Evolutionary conservation across 768 basidiomycete species (phyloP), one percentile per base, ranked within the genome.

Genomic region (Galerina sulciceps): DNA sequence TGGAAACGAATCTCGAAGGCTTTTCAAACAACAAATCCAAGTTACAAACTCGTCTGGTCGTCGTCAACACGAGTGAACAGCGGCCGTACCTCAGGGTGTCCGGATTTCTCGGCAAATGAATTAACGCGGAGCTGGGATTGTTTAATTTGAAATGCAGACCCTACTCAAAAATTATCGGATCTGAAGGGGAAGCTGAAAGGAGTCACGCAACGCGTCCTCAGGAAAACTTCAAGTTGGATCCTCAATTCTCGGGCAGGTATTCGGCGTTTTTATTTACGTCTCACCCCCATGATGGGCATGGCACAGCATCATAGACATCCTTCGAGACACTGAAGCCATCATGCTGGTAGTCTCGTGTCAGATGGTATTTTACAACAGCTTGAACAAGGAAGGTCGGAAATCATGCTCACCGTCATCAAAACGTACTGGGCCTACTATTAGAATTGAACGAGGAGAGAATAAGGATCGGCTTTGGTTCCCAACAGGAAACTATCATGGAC

Each of bases 111-210:
- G 64, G 60, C 45, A 56, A 50, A 44, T 60, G 45, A 55, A 66
- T 67, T 65, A 60, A 58, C 48, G 62, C 66, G 62, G 66, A 63
- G 61, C 60, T 63, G 60, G 44, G 59, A 63, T 57, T 61, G 58
- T 56, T 57, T 18, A 44, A 64, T 64, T 61, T 60, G 45, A 62
- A 64, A 59, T 56, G 48, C 45, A 54, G 54, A 57, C 56, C 60
- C 55, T 57, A 53, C 55, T 56, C 53, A 59, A 64, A 58, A 58
- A 60, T 40, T 31, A 53, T 59, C 61, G 58, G 63, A 67, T 58
- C 58, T 58, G 55, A 44, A 51, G 43, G 38, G 53, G 43, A 46
- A 58, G 53, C 48, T 58, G 56, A 58, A 61, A 56, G 57, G 57
- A 56, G 59, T 62, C 58, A 65, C 45, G 43, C 42, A 52, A 47